Evolutionary conservation across 2,329 filamentous ascomycete genomes (phyloP).

Genomic region (Trichophaea hybrida): DNA sequence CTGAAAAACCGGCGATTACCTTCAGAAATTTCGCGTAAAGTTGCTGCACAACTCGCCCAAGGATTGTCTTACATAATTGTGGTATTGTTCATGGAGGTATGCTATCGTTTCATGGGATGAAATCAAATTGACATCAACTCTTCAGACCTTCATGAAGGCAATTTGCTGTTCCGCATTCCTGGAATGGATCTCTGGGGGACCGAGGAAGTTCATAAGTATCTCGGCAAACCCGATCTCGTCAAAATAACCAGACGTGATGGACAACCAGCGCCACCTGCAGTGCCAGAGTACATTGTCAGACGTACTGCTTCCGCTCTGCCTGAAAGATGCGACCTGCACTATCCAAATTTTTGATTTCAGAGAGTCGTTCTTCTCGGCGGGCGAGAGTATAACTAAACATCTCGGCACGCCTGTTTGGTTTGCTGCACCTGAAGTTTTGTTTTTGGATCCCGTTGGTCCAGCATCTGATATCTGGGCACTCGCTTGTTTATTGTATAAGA

Average conservation of each 20-base stretch:
- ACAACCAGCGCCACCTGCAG: background rate
- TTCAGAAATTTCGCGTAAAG: background rate
- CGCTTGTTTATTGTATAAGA: background rate
- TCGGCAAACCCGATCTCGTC: background rate
- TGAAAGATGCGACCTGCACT: background rate
- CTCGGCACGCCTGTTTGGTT: background rate
- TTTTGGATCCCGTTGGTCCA: background rate
- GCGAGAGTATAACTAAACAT: background rate
- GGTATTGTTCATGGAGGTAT: background rate
- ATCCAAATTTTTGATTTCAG: background rate
- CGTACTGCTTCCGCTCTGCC: background rate
- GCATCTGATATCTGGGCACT: slow-evolving; percentile 3
- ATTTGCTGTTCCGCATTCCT: slow-evolving; percentile 2
- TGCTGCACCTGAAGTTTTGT: background rate
- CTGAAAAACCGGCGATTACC: background rate
- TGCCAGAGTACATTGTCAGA: background rate
- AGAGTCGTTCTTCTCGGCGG: background rate
- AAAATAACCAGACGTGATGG: background rate
- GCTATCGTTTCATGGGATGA: background rate
- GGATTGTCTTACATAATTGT: background rate
- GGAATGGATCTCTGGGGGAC: background rate
- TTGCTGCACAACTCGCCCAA: background rate
- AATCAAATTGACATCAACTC: background rate
- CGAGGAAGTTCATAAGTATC: background rate
- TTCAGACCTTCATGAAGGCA: slow-evolving; percentile 3